Conservation (phyloP, 768 basidiomycete genomes). For the Russula emetica region DNA sequence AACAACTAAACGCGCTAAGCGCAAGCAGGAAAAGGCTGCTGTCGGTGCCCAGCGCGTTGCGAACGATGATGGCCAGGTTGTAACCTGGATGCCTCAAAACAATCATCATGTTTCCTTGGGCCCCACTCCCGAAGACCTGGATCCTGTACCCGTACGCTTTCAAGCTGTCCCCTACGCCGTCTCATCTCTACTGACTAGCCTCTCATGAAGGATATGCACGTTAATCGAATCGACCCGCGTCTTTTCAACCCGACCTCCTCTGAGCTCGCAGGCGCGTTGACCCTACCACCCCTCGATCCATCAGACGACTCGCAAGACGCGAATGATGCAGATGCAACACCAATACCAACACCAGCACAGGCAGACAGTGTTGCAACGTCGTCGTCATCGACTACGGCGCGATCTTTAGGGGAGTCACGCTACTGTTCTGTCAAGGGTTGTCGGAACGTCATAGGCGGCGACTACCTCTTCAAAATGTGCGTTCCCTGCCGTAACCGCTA, state of each 20-base stretch:
- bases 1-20: slow-evolving; percentile 45
- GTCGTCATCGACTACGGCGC: background rate
- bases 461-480: slow-evolving; percentile 32
- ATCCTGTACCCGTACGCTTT: slow-evolving; percentile 11
- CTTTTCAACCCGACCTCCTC: slow-evolving; percentile 39
- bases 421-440: slow-evolving; percentile 56
- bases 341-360: slow-evolving; percentile 3
- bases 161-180: background rate
- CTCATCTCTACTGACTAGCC: background rate
- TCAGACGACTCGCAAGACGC: slow-evolving; percentile 2
- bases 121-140: slow-evolving; percentile 14
- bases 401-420: slow-evolving; percentile 32
- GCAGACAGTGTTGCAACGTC: background rate
- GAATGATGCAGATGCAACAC: background rate
- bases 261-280: slow-evolving; percentile 48
- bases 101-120: slow-evolving; percentile 21
- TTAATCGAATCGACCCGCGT: slow-evolving; percentile 33
- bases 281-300: slow-evolving; percentile 34
- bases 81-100: slow-evolving; percentile 33
- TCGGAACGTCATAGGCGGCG: slow-evolving; percentile 43
- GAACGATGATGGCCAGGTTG: slow-evolving; percentile 24
- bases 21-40: slow-evolving; percentile 50
- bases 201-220: slow-evolving; percentile 18
- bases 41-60: slow-evolving; percentile 20
- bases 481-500: slow-evolving; percentile 45